A percentile compares a stretch with the other conserved stretches of the same genome.
phyloP scores from a whole-genome alignment of 2,329 filamentous ascomycete genomes.

The Sporothrix protearum region DNA sequence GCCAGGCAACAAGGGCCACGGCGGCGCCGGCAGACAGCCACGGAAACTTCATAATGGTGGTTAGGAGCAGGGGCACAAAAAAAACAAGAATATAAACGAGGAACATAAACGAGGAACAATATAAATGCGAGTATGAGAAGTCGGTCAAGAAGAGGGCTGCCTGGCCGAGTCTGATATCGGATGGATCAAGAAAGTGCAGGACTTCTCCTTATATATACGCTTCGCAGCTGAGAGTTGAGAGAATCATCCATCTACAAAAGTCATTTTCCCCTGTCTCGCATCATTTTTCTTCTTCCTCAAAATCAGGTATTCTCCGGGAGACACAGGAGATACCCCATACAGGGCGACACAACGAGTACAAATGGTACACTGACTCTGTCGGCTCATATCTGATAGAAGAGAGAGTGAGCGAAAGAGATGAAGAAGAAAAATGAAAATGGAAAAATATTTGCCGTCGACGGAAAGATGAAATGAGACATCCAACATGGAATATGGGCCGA shows the following conservation, averaged over 20 bases:
- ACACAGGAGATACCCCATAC: background rate
- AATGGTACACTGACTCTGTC: background rate
- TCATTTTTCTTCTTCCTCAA: background rate
- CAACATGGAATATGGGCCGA: background rate
- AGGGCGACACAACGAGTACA: background rate
- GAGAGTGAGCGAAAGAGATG: background rate
- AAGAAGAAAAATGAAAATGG: too few species aligned
- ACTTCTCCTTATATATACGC: background rate
- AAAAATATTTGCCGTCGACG: background rate
- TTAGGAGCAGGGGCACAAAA: background rate
- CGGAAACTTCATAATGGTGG: constrained; percentile 12
- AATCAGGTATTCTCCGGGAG: background rate
- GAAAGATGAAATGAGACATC: background rate
- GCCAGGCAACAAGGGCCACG: background rate
- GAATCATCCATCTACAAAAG: background rate
- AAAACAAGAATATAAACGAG: background rate
- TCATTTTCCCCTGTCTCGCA: background rate
- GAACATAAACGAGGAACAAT: background rate
- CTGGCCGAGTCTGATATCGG: background rate
- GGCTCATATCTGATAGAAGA: background rate
- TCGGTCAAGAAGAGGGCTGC: background rate
- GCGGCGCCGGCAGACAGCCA: background rate
- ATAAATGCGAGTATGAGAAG: background rate
- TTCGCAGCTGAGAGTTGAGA: background rate
- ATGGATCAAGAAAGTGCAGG: background rate